These are phyloP conservation scores for Citrus sinensis DNA, from an alignment of 345 rosid genomes.

Conservation along the genomic window DNA sequence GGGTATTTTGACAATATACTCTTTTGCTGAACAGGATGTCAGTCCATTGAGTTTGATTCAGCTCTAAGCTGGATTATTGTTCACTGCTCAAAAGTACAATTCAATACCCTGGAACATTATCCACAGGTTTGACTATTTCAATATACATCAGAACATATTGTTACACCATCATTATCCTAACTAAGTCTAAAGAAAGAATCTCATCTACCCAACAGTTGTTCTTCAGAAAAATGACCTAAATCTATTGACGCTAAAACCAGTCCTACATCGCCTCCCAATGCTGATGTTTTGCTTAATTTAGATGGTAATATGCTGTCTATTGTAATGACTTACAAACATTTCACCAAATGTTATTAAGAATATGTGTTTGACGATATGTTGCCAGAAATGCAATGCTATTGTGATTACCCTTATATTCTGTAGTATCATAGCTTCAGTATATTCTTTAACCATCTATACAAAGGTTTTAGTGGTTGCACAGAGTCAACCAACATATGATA, in stretches of 20 bases:
- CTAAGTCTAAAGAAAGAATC: neutral
- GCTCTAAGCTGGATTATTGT: neutral
- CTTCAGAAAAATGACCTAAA: neutral
- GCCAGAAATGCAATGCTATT: neutral
- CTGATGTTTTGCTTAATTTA: neutral
- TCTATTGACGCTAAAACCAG: neutral
- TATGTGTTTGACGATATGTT: neutral
- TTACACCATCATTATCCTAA: neutral
- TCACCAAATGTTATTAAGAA: neutral
- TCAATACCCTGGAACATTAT: neutral
- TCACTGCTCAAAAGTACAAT: neutral
- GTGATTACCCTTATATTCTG: neutral
- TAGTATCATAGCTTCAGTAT: neutral
- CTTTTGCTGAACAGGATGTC: neutral
- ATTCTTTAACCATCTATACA: neutral
- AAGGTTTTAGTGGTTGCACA: neutral
- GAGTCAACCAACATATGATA: neutral
- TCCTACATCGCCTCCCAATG: neutral
- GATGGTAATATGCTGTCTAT: neutral
- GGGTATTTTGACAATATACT: neutral
- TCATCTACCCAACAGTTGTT: neutral
- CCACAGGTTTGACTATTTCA: neutral
- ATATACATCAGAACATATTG: neutral
- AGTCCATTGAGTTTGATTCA: neutral
- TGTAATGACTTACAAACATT: neutral